Evolutionary conservation across 805 yeast genomes (phyloP), one percentile per base, ranked within the genome.

Genomic region (Lachancea mirantina): DNA sequence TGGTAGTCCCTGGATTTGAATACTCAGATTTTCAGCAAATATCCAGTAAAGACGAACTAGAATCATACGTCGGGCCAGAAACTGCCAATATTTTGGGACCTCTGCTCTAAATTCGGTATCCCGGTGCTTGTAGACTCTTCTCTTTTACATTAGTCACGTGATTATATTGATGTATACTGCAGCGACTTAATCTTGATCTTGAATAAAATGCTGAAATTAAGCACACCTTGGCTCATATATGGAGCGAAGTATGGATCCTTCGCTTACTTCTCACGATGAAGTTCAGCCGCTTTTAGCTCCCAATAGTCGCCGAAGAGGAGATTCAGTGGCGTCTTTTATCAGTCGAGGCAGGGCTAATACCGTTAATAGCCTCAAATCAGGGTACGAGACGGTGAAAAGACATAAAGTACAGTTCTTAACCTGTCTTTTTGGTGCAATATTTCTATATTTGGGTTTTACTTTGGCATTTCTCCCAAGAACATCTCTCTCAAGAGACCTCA

Each of bases 391-490:
- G 4, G 53, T 57, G 3, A 53, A 44, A 26, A 41, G 52, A 26
- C 60, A 57, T 36, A 52, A 49, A 38, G 45, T 47, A 30, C 49
- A 49, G 30, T 57, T 58, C 35, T 19, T 40, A 2, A 45, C 37
- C 16, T 32, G 52, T 14, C 17, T 52, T 8, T 17, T 50, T 8
- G 45, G 48, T 33, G 32, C 56, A 44, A 10, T 53, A 23, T 18
- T 48, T 32, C 28, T 55, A 2, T 58, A 57, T 40, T 17, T 74
- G 10, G 63, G 71, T 2, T 75, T 82, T 50, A 73, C 82, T 24
- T 62, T 84, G 30, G 73, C 79, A 0, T 87, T 87, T 52, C 63
- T 85, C 10, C 96, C 95, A 2, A 58, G 95, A 36, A 84, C 96
- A 1, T 83, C 95, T 2, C 61, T 84, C 13, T 74, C 81, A 30